Base-by-base conservation (phyloP, 106 monocot genomes). In the Cymbidium sinense region DNA sequence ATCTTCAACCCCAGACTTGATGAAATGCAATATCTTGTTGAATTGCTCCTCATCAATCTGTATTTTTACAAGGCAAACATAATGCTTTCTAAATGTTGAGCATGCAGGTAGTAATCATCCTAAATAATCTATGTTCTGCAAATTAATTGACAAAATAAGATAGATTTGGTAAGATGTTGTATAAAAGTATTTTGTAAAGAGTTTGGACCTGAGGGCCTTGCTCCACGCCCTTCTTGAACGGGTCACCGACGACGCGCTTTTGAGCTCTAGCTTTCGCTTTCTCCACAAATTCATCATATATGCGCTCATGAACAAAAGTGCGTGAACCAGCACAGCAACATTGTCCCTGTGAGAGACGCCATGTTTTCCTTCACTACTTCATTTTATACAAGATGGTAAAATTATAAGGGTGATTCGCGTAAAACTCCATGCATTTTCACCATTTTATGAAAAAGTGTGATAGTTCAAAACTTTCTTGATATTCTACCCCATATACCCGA, bases 271-370 rank as follows among this genome's bases (percentile, higher is more conserved):
- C 89, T 79, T 96, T 96, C 12, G 96, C 41, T 88, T 93, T 96
- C 77, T 96, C 93, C 28, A 96, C 83, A 47, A 96, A 96, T 78
- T 96, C 89, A 70, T 93, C 96, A 75, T 96, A 91, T 23, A 96
- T 78, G 7, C 54, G 43, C 82, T 96, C 96, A 85, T 96, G 96
- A 62, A 96, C 93, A 82, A 89, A 96, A 65, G 96, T 93, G 4
- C 96, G 91, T 50, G 96, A 96, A 34, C 96, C 96, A 81, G 93
- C 89, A 81, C 87, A 89, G 70, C 96, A 96, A 65, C 96, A 96
- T 85, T 96, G 96, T 27, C 96, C 96, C 96, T 96, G 81, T 15
- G 76, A 43, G 23, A 69, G 23, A 44, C 20, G 15, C 33, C 39
- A 33, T 35, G 1, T 27, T 54, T 25, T 36, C 28, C 12, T 71